Base-by-base conservation (phyloP, 768 basidiomycete genomes). In the Phaeotremella skinneri region DNA sequence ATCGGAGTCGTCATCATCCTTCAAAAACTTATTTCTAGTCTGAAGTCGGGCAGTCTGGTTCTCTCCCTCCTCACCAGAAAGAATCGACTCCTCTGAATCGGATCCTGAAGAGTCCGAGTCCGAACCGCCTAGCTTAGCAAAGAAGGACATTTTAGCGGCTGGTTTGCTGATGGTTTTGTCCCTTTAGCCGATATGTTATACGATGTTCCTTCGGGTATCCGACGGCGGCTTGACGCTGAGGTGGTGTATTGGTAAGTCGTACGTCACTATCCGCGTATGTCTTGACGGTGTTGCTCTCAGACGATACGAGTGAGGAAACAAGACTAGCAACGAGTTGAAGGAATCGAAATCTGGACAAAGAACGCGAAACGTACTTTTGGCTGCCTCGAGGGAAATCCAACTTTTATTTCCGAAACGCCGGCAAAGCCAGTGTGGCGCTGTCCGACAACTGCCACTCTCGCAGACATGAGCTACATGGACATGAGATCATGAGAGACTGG, bases 1-100 rank as follows among this genome's bases (percentile, higher is more conserved):
- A 52, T 83, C 83, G 43, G 84, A 82, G 63, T 82, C 82, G 17
- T 82, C 81, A 26, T 84, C 67, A 53, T 63, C 68, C 49, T 61
- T 67, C 67, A 73, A 59, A 63, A 73, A 75, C 64, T 49, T 60
- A 59, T n/a, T 45, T 56, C 5, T 39, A 31, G 29, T 30, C 17
- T 30, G 42, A 30, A 17, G 26, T 45, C 52, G 23, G 34, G 16
- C 49, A 50, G 41, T 51, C 56, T 74, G 67, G 16, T 58, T 62
- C 49, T 67, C 48, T 23, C 68, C 70, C 48, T 73, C 70, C 30
- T 66, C 61, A 17, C 72, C 68, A 30, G 74, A 76, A 29, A 70
- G 58, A 61, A 77, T 70, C 49, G 68, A 72, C 56, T 73, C 73
- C 43, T 75, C 74, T n/a, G 73, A 71, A 20, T 74, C 75, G 39